A percentile compares a stretch with the other conserved stretches of the same genome.
Conservation (phyloP, 805 yeast species). For the Kuraishia piskuri region DNA sequence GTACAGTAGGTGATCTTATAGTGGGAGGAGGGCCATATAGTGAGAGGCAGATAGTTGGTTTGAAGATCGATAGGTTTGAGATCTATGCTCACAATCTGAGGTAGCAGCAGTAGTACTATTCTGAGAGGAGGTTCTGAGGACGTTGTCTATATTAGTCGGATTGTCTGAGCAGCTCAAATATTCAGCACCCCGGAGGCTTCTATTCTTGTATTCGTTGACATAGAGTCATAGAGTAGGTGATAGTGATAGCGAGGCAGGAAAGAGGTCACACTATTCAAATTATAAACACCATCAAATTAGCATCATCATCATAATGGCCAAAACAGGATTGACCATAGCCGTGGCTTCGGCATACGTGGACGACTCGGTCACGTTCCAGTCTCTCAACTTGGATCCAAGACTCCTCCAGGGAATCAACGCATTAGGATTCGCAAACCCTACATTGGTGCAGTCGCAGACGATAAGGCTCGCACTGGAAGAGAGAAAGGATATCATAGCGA, state of each 20-base stretch:
- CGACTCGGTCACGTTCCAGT: constrained; percentile 61
- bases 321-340: constrained; percentile 17
- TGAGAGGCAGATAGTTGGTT: not conserved
- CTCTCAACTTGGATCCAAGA: constrained; percentile 75
- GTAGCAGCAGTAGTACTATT: too few relatives aligned
- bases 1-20: not conserved
- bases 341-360: constrained; percentile 67
- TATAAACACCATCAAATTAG: too few relatives aligned
- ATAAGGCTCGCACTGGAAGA: constrained; percentile 87
- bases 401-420: constrained; percentile 76
- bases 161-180: too few relatives aligned
- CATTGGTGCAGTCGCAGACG: constrained; percentile 85
- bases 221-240: too few relatives aligned
- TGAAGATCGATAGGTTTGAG: too few relatives aligned
- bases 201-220: too few relatives aligned
- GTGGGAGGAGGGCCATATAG: not conserved
- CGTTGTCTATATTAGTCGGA: too few relatives aligned
- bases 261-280: not conserved
- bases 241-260: too few relatives aligned
- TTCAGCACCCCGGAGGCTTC: too few relatives aligned
- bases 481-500: constrained; percentile 85
- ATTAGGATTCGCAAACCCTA: constrained; percentile 77
- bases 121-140: too few relatives aligned
- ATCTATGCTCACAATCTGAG: too few relatives aligned
- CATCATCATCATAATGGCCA: not conserved